phyloP scores from a whole-genome alignment of 371 early-diverging fungal species.

The Racocetra persica region DNA sequence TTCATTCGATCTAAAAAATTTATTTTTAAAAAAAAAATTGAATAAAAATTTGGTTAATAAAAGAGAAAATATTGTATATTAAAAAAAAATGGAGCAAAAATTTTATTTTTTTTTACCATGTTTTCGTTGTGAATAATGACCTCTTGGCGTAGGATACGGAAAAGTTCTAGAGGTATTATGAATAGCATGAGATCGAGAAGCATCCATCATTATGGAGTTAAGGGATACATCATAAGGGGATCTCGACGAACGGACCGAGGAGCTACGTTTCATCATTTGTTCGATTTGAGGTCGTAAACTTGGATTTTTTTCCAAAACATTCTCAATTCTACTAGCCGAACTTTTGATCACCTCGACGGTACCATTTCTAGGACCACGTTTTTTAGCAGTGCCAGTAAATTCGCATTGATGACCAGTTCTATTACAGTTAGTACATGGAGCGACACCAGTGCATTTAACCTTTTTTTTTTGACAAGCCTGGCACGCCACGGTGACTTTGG shows the following conservation, averaged over 20 bases:
- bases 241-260: not conserved
- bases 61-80: too few relatives aligned
- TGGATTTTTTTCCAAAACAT: conserved; percentile 1
- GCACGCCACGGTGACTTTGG: conserved; percentile 24
- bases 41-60: too few relatives aligned
- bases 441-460: conserved; percentile 5
- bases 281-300: not conserved
- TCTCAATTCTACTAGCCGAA: conserved; percentile 20
- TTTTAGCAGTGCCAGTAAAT: conserved; percentile 21
- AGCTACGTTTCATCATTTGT: not conserved
- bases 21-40: too few relatives aligned
- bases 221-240: not conserved
- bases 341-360: conserved; percentile 12
- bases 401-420: not conserved
- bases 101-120: not conserved
- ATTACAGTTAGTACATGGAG: conserved; percentile 10
- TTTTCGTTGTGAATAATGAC: not conserved
- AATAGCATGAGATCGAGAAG: conserved; percentile 5
- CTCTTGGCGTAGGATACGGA: not conserved
- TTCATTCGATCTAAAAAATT: too few relatives aligned
- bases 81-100: too few relatives aligned
- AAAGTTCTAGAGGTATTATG: not conserved
- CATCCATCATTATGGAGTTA: not conserved
- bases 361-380: conserved; percentile 27
- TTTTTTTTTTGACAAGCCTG: conserved; percentile 23